Conservation (phyloP, 768 basidiomycete species). For the Rossbeevera mucosa region DNA sequence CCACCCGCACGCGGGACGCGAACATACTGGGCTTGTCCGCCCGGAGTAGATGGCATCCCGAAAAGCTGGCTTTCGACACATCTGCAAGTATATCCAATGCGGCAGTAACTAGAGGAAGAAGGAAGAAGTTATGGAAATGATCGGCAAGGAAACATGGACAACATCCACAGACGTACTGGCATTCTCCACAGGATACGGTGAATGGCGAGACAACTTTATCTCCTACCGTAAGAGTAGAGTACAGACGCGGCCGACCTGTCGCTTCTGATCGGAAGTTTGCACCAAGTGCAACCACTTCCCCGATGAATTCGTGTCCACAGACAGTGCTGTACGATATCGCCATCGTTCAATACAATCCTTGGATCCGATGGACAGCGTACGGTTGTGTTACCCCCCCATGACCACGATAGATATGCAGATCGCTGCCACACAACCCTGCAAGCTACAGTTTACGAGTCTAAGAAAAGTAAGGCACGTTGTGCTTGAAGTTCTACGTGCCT, state of each 20-base stretch:
- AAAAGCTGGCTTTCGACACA: slow-evolving; percentile 60
- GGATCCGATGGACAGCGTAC: slow-evolving; percentile 34
- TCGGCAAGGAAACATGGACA: neutral
- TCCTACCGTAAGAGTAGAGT: slow-evolving; percentile 60
- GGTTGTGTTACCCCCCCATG: slow-evolving; percentile 47
- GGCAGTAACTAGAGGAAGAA: slow-evolving; percentile 50
- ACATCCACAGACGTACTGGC: slow-evolving; percentile 50
- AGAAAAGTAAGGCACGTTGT: neutral
- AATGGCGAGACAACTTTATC: slow-evolving; percentile 80
- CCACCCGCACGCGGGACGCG: slow-evolving; percentile 78
- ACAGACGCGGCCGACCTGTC: slow-evolving; percentile 54
- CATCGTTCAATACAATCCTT: neutral
- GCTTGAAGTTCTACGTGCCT: slow-evolving; percentile 35
- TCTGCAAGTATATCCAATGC: slow-evolving; percentile 67
- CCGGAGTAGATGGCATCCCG: slow-evolving; percentile 60
- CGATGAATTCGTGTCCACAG: slow-evolving; percentile 76
- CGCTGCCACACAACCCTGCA: slow-evolving; percentile 68
- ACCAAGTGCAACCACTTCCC: slow-evolving; percentile 66
- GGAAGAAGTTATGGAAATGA: neutral
- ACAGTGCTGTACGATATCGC: slow-evolving; percentile 42
- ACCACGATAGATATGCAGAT: slow-evolving; percentile 72
- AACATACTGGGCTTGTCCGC: slow-evolving; percentile 77
- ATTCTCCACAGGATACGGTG: slow-evolving; percentile 80
- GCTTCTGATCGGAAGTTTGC: slow-evolving; percentile 44
- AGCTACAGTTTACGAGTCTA: slow-evolving; percentile 36